Conservation (phyloP, 345 rosid species). For the Populus tremula region DNA sequence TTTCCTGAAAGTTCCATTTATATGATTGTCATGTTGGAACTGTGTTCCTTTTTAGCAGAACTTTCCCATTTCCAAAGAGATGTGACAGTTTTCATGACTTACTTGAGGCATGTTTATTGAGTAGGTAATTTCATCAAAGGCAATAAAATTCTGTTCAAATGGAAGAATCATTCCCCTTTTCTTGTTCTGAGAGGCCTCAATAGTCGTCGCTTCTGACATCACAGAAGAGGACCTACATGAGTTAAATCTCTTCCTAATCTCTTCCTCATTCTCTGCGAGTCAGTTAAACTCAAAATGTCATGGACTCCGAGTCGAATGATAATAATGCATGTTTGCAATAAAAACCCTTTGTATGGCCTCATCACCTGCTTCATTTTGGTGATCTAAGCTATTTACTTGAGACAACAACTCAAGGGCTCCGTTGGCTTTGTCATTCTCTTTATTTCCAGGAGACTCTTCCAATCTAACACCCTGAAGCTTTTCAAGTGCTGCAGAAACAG, state of each 20-base stretch:
- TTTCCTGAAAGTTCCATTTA: slow-evolving; percentile 33
- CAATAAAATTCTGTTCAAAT: slow-evolving; percentile 57
- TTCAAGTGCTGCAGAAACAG: slow-evolving; percentile 43
- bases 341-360: background rate
- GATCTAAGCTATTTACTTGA: background rate
- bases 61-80: too few relatives aligned
- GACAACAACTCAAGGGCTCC: background rate
- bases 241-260: too few relatives aligned
- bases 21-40: too few relatives aligned
- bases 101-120: slow-evolving; percentile 86
- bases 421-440: background rate
- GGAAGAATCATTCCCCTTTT: slow-evolving; percentile 73
- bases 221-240: too few relatives aligned
- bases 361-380: background rate
- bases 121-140: slow-evolving; percentile 58
- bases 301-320: too few relatives aligned
- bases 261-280: too few relatives aligned
- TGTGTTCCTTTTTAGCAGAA: too few relatives aligned
- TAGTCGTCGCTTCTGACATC: background rate
- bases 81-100: background rate
- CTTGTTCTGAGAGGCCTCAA: slow-evolving; percentile 11
- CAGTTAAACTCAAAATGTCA: too few relatives aligned
- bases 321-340: too few relatives aligned
- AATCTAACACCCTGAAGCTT: slow-evolving; percentile 41
- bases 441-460: slow-evolving; percentile 12